Conservation (phyloP, 192 early-diverging fungal genomes). For the Oehlia diaphana region DNA sequence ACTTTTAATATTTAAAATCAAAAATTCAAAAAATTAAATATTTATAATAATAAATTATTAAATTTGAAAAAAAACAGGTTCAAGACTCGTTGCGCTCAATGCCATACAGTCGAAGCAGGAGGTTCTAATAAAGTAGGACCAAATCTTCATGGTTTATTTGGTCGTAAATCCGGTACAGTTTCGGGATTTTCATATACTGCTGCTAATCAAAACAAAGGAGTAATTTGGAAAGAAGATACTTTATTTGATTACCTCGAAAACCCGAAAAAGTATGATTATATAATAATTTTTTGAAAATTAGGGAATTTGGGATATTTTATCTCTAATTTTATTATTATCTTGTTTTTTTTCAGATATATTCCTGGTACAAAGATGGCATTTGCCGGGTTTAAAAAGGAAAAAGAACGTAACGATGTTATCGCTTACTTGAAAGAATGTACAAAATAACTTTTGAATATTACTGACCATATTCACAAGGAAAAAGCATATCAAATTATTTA, state of each 20-base stretch:
- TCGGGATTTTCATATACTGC: slow-evolving; percentile 90
- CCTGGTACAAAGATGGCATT: slow-evolving; percentile 98
- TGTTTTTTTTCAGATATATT: slow-evolving; percentile 52
- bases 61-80: slow-evolving; percentile 45
- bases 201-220: slow-evolving; percentile 84
- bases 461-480: background rate
- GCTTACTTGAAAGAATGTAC: slow-evolving; percentile 82
- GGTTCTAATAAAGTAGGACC: slow-evolving; percentile 94
- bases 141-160: slow-evolving; percentile 92
- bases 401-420: slow-evolving; percentile 86
- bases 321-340: background rate
- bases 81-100: slow-evolving; percentile 99
- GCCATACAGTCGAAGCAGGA: slow-evolving; percentile 92
- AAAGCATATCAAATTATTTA: background rate
- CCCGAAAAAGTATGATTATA: slow-evolving; percentile 83
- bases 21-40: too few species aligned
- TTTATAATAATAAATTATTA: too few species aligned
- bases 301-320: too few species aligned
- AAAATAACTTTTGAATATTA: background rate
- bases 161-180: slow-evolving; percentile 83
- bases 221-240: slow-evolving; percentile 86
- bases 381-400: slow-evolving; percentile 84
- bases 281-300: background rate
- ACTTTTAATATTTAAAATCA: too few species aligned
- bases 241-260: slow-evolving; percentile 97